Base-by-base conservation (phyloP, 2,329 filamentous ascomycete species). In the Graphiopsis chlorocephala region DNA sequence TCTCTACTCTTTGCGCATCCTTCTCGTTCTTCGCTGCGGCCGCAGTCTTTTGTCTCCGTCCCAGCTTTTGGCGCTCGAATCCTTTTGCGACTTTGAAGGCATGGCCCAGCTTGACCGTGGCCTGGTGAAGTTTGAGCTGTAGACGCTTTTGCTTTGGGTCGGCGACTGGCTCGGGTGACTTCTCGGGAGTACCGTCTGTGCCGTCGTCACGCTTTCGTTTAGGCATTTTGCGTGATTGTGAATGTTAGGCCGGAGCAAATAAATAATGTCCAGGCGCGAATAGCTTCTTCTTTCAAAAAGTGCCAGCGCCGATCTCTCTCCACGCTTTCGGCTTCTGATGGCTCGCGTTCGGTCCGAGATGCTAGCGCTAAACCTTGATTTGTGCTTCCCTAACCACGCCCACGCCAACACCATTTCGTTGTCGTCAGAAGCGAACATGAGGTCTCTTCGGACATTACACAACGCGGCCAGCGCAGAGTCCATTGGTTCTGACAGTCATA, bases 61-160 rank as follows among this genome's bases (percentile, higher is more conserved):
- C 83, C 64, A 88, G 83, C 68, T 92, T 90, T 78, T 94, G 91
- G 53, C 90, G 84, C 80, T 94, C 91, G 73, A 92, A 90, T 55
- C 88, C 88, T 74, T 91, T 92, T 64, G 88, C 89, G 12, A 83
- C 81, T 76, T 92, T 92, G 66, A 94, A 82, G 0, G 88, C 89
- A 65, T 86, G 84, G 67, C 84, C 83, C 10, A 94, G 80, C 38
- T 87, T 82, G 72, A 86, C 86, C 68, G 84, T 82, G 71, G 83
- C 82, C 55, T 82, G 78, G 33, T 82, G 77, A 65, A 87, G 78
- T 67, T 82, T 81, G 61, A 80, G 80, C 69, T 85, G 83, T 10
- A 80, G 77, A n/a, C 88, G 78, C 66, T 82, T 81, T 10, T 70
- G 63, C 52, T 68, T 66, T 17, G 68, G 48, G 10, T 62, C 60